Base-by-base conservation (phyloP, 192 early-diverging fungal species). In the Gonapodya sp. region DNA sequence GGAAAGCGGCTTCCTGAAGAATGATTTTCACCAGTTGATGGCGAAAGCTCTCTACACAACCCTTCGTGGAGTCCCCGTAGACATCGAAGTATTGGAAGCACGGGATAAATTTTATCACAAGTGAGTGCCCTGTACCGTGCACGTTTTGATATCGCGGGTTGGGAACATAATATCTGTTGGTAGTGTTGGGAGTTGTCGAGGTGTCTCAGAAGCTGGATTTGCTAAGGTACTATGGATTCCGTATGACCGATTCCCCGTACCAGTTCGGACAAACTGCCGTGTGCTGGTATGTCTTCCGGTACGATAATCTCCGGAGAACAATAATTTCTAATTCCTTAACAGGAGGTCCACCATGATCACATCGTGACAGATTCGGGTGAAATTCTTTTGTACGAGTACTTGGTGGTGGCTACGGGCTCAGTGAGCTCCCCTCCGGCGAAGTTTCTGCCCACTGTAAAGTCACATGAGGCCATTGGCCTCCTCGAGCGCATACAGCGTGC, bases 401-500 rank as follows among this genome's bases (percentile, higher is more conserved):
- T 92, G 72, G 85, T 91, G 0, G 81, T 94, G 34, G 85, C 90
- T 18, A 94, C 93, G 0, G 94, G 94, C 0, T 85, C 88, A 1
- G 80, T 34, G 32, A 89, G 92, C 83, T 87, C 84, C 0, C 64
- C 81, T 1, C 92, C 92, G 0, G 84, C 84, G 34, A 88, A 91
- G 36, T 83, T 87, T 16, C 0, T 37, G 1, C 82, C 85, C 0
- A 18, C 75, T 0, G 85, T 24, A 64, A 24, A 8, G 24, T 64
- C 46, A 24, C 24, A 8, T 64, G 84, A 89, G 1, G 87, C 85
- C n/a, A 77, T 88, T 16, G 77, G 32, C 0, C 81, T 84, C 14
- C 34, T 87, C 18, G 31, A 78, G 0, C 73, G 80, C 30, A 73
- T 87, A 35, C 74, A 85, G 2, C 86, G 83, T 0, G 86, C 84